Evolutionary conservation across 371 early-diverging fungal genomes (phyloP).

Genomic region (Cokeromyces recurvatus): DNA sequence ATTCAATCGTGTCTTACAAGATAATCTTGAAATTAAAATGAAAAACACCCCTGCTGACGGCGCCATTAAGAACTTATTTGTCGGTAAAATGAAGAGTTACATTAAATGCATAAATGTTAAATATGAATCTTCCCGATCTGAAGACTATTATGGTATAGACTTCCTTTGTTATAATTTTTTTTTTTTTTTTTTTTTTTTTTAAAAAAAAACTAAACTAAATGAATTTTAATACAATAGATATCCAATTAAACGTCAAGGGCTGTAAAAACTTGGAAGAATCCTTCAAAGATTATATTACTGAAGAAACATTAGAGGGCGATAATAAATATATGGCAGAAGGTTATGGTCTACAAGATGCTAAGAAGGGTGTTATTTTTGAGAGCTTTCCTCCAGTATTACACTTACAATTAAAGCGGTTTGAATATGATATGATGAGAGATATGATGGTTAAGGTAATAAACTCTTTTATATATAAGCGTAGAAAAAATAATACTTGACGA

Average conservation of each 20-base stretch:
- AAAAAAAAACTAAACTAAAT: no score
- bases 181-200: not conserved
- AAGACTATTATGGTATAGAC: constrained; percentile 43
- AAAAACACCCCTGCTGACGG: constrained; percentile 83
- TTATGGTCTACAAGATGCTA: constrained; percentile 93
- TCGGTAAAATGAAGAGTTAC: constrained; percentile 92
- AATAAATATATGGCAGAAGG: constrained; percentile 97
- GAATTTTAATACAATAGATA: constrained; percentile 49
- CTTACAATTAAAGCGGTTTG: constrained; percentile 96
- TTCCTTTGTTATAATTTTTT: no score
- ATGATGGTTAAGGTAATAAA: constrained; percentile 78
- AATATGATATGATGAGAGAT: constrained; percentile 91
- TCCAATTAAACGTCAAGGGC: constrained; percentile 94
- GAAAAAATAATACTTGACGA: not conserved
- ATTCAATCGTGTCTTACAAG: constrained; percentile 93
- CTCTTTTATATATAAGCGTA: not conserved
- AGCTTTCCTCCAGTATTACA: constrained; percentile 97
- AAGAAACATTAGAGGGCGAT: constrained; percentile 91
- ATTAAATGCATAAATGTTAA: constrained; percentile 90
- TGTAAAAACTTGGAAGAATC: constrained; percentile 86
- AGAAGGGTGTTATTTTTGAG: constrained; percentile 93
- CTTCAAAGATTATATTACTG: constrained; percentile 82
- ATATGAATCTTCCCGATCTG: constrained; percentile 86
- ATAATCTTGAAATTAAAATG: constrained; percentile 93
- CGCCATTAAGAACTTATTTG: constrained; percentile 83